phyloP scores from a whole-genome alignment of 768 basidiomycete genomes.

The Hirschioporus abietinus region DNA sequence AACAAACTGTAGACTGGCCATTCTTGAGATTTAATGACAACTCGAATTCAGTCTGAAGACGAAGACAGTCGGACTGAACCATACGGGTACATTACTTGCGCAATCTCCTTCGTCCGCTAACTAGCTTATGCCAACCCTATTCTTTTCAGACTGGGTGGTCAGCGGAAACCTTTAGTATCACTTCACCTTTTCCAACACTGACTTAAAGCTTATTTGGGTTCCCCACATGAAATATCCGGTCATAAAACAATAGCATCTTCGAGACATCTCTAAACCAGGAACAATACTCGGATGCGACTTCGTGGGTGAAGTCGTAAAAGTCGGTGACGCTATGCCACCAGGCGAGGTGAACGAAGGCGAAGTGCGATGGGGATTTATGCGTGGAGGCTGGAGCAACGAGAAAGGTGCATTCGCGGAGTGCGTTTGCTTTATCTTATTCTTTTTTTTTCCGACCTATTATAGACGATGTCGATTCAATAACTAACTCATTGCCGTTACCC shows the following conservation, averaged over 20 bases:
- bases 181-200: not conserved
- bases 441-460: not conserved
- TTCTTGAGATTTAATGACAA: not conserved
- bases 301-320: constrained; percentile 20
- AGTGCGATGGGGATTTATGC: constrained; percentile 21
- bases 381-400: constrained; percentile 17
- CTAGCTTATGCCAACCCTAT: not conserved
- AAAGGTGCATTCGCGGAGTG: constrained; percentile 25
- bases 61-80: not conserved
- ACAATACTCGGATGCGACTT: constrained; percentile 22
- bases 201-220: too few species aligned
- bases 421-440: constrained; percentile 2
- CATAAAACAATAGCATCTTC: not conserved
- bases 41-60: not conserved
- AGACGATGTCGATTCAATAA: not conserved
- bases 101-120: not conserved
- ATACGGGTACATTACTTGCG: not conserved
- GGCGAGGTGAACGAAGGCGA: constrained; percentile 20
- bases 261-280: constrained; percentile 6
- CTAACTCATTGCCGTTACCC: not conserved
- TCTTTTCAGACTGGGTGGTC: not conserved
- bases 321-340: constrained; percentile 15
- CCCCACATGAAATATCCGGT: too few species aligned
- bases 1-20: not conserved
- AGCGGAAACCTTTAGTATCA: not conserved